These are phyloP conservation scores for Pseudocercospora musae DNA, from an alignment of 2,329 filamentous ascomycete species.

Conservation along the genomic window DNA sequence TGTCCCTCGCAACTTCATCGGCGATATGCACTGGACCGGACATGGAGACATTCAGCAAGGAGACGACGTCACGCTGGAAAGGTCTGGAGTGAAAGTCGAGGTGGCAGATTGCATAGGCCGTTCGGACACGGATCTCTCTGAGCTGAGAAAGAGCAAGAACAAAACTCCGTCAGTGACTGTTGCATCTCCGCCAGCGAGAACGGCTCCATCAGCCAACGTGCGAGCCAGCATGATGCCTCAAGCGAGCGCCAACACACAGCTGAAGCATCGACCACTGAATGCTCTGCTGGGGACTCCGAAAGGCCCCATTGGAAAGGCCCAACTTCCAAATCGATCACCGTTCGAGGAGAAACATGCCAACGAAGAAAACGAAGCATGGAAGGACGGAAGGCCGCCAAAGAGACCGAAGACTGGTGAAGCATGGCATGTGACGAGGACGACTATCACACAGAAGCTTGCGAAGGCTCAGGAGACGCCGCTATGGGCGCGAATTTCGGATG, in stretches of 20 bases:
- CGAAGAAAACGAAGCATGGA: conserved; percentile 33
- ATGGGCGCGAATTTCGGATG: conserved; percentile 29
- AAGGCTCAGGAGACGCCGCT: conserved; percentile 21
- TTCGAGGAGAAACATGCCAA: conserved; percentile 56
- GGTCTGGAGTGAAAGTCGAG: conserved; percentile 72
- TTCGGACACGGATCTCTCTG: conserved; percentile 73
- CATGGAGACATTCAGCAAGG: conserved; percentile 70
- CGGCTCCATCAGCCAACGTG: conserved; percentile 13
- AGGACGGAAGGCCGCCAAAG: conserved; percentile 38
- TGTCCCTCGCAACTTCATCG: conserved; percentile 72
- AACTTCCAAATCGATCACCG: conserved; percentile 58
- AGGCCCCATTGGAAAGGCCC: conserved; percentile 60
- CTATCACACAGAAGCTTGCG: neutral
- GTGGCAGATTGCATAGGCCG: conserved; percentile 72
- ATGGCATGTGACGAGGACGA: conserved; percentile 25
- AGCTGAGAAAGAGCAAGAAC: conserved; percentile 66
- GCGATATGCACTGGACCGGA: conserved; percentile 77
- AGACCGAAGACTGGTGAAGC: conserved; percentile 35
- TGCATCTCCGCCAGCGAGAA: conserved; percentile 16
- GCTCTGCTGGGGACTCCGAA: conserved; percentile 64
- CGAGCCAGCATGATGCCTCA: conserved; percentile 9
- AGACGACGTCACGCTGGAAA: conserved; percentile 76
- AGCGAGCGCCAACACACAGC: conserved; percentile 34
- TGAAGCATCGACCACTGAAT: conserved; percentile 58
- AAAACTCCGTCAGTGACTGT: conserved; percentile 34